Conservation (phyloP, 2,329 filamentous ascomycete species). For the Zelopaecilomyces penicillatus region DNA sequence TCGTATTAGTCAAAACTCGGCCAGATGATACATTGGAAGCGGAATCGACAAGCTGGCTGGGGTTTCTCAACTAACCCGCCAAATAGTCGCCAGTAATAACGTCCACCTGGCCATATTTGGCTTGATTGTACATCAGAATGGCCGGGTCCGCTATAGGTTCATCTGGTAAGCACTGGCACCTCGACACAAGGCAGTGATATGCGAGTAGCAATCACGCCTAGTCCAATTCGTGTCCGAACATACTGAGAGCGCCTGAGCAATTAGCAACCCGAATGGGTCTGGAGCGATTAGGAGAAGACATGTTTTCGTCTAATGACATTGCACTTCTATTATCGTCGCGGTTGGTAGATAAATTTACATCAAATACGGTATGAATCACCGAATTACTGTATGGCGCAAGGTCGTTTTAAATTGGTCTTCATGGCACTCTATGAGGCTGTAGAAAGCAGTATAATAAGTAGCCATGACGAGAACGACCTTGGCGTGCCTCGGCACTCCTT, state of each 20-base stretch:
- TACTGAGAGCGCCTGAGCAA: slow-evolving; percentile 17
- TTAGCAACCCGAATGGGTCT: slow-evolving; percentile 17
- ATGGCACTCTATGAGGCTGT: no score
- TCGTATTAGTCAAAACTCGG: neutral
- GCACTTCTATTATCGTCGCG: neutral
- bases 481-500: no score
- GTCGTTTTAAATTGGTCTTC: no score
- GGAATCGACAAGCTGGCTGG: slow-evolving; percentile 11
- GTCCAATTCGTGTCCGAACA: neutral
- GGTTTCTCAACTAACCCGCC: slow-evolving; percentile 23
- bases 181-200: neutral
- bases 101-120: slow-evolving; percentile 27
- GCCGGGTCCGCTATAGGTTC: slow-evolving; percentile 11
- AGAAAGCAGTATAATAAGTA: no score
- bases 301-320: neutral
- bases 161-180: neutral
- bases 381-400: no score
- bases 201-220: neutral
- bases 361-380: no score
- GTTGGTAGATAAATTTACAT: no score
- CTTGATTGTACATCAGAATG: slow-evolving; percentile 21
- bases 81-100: slow-evolving; percentile 48
- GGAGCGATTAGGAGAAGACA: neutral
- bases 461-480: no score
- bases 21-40: slow-evolving; percentile 9